Evolutionary conservation across 2,329 filamentous ascomycete genomes (phyloP).

Genomic region (Pleurostoma richardsiae): DNA sequence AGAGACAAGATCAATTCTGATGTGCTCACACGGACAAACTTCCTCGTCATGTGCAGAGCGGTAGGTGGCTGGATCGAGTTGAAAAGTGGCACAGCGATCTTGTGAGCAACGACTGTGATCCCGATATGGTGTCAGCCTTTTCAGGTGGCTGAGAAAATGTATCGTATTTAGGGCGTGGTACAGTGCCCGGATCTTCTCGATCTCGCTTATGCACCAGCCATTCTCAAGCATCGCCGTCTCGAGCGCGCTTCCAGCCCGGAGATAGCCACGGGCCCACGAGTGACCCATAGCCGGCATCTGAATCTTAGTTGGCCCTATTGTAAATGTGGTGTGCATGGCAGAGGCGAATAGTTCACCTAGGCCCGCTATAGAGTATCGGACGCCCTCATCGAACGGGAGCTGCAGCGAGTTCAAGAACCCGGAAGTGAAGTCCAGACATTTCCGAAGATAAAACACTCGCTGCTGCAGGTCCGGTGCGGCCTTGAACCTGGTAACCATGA

Average conservation of each 20-base stretch:
- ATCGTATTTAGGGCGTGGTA: conserved; percentile 16
- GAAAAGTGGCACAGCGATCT: conserved; percentile 19
- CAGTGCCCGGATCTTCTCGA: conserved; percentile 17
- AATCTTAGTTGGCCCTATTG: conserved; percentile 4
- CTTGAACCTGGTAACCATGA: conserved; percentile 8
- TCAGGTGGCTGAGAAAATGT: conserved; percentile 15
- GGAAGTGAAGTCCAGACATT: conserved; percentile 12
- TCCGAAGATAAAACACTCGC: conserved; percentile 11
- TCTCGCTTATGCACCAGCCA: conserved; percentile 26
- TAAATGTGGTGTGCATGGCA: conserved; percentile 1
- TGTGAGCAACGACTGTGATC: conserved; percentile 20
- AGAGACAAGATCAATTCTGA: conserved; percentile 11
- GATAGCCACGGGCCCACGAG: conserved; percentile 13
- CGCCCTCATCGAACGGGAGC: conserved; percentile 12
- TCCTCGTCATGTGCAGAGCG: conserved; percentile 13
- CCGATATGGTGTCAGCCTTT: conserved; percentile 1
- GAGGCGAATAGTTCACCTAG: conserved; percentile 18
- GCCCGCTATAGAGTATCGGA: conserved; percentile 20
- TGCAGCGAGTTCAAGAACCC: conserved; percentile 10
- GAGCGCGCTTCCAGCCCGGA: conserved; percentile 9
- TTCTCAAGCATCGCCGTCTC: conserved; percentile 17
- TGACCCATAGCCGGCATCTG: conserved; percentile 8
- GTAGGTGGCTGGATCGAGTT: conserved; percentile 21
- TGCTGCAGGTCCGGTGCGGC: conserved; percentile 5
- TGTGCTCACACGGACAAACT: conserved; percentile 14